These are phyloP conservation scores for Penicillium samsonianum DNA, from an alignment of 495 filamentous ascomycete genomes.

Conservation along the genomic window DNA sequence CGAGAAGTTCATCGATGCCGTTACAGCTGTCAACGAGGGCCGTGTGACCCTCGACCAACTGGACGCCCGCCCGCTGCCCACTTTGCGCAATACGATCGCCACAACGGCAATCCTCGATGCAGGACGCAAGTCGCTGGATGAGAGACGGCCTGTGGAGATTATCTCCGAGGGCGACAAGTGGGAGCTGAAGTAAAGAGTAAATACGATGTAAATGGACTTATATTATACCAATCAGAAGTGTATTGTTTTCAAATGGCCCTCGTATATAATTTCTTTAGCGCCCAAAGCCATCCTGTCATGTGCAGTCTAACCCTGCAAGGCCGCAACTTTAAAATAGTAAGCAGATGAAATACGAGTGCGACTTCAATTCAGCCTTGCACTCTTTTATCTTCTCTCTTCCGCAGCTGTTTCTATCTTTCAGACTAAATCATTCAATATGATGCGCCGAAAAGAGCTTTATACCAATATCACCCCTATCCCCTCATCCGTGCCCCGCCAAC, in stretches of 20 bases:
- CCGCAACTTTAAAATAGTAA: background rate
- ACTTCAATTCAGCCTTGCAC: background rate
- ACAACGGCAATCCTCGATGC: slow-evolving; percentile 91
- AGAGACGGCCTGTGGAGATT: slow-evolving; percentile 75
- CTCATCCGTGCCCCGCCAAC: slow-evolving; percentile 60
- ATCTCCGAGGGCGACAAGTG: slow-evolving; percentile 61
- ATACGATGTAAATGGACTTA: slow-evolving; percentile 13
- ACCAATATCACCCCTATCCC: slow-evolving; percentile 75
- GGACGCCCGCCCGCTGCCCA: slow-evolving; percentile 79
- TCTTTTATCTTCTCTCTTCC: background rate
- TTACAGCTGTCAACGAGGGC: slow-evolving; percentile 73
- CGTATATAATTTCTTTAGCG: background rate
- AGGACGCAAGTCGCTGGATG: slow-evolving; percentile 77
- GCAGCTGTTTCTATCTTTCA: background rate
- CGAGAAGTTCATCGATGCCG: slow-evolving; percentile 93
- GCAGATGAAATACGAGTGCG: background rate
- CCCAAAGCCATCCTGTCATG: background rate
- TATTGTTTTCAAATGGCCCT: background rate
- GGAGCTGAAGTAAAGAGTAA: slow-evolving; percentile 70
- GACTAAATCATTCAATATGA: slow-evolving; percentile 18
- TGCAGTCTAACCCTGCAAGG: background rate
- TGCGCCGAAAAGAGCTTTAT: slow-evolving; percentile 34
- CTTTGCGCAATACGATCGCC: slow-evolving; percentile 82
- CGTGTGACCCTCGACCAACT: slow-evolving; percentile 69
- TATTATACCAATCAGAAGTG: slow-evolving; percentile 4